phyloP scores from a whole-genome alignment of 2,329 filamentous ascomycete genomes.

The Leptographium galeiforme region DNA sequence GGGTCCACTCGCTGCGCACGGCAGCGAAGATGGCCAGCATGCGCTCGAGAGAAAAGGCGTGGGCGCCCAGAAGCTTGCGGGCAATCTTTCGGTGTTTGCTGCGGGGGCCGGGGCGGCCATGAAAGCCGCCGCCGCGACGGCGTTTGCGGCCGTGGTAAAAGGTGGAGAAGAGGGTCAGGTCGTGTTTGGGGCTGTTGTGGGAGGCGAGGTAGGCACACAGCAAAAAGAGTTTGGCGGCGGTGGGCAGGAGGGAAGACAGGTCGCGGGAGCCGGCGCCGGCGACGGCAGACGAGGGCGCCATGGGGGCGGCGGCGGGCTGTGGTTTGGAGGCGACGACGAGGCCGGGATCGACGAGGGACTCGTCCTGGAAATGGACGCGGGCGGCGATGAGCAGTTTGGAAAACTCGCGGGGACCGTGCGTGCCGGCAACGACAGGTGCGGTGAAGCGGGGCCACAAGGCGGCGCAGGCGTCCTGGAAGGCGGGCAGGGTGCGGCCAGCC shows the following conservation, averaged over 20 bases:
- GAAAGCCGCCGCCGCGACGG: constrained; percentile 30
- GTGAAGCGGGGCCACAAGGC: constrained; percentile 80
- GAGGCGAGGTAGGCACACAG: constrained; percentile 70
- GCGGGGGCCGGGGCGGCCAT: constrained; percentile 18
- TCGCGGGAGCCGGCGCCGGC: constrained; percentile 1
- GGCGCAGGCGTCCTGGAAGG: constrained; percentile 55
- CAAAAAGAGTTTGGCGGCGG: constrained; percentile 60
- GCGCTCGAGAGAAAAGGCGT: constrained; percentile 64
- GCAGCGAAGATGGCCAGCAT: constrained; percentile 66
- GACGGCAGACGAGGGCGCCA: constrained; percentile 3
- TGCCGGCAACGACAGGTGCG: constrained; percentile 60
- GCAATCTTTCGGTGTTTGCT: constrained; percentile 58
- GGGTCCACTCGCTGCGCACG: constrained; percentile 43
- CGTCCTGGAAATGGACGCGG: constrained; percentile 57
- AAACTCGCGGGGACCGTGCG: constrained; percentile 67
- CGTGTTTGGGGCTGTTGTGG: constrained; percentile 63
- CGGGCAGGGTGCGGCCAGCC: constrained; percentile 64
- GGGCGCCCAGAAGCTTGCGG: constrained; percentile 61
- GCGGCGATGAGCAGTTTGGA: constrained; percentile 65
- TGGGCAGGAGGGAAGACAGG: constrained; percentile 48
- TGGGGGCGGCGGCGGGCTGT: background rate
- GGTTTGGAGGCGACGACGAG: constrained; percentile 26
- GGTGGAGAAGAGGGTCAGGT: constrained; percentile 64
- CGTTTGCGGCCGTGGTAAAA: constrained; percentile 41
- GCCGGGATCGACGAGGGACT: constrained; percentile 52